A percentile compares a stretch with the other conserved stretches of the same genome.
These are phyloP conservation scores for Acacia concinna DNA, from an alignment of 331 rosid genomes.

Conservation along the genomic window DNA sequence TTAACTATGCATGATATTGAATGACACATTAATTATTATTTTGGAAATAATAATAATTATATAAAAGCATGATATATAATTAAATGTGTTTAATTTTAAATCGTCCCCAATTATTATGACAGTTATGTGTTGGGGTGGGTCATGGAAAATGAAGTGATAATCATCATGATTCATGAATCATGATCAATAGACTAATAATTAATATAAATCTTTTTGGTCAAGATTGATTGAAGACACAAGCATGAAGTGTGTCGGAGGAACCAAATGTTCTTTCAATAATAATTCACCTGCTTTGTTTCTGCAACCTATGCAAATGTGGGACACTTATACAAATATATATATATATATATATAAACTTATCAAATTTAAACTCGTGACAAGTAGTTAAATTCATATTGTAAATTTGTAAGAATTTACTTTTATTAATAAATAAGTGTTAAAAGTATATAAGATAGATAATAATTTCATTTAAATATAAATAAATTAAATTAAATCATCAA, in stretches of 20 bases:
- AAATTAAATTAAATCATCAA: no score
- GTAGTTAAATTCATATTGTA: no score
- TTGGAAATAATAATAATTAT: background rate
- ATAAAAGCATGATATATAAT: background rate
- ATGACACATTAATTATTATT: background rate
- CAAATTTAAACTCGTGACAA: no score
- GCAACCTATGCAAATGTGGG: conserved; percentile 4
- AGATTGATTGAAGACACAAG: conserved; percentile 26
- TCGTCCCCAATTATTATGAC: background rate
- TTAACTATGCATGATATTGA: background rate
- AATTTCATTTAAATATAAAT: no score
- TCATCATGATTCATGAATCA: conserved; percentile 19
- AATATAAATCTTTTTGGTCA: conserved; percentile 22
- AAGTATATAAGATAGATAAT: no score
- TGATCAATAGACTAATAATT: conserved; percentile 2
- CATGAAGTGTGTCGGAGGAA: conserved; percentile 24
- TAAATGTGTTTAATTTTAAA: background rate
- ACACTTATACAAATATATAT: background rate
- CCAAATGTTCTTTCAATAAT: conserved; percentile 5
- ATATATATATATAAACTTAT: no score
- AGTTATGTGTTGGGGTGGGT: conserved; percentile 6
- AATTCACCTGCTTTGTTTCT: background rate
- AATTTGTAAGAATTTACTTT: no score
- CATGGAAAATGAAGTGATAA: background rate
- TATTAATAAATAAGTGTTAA: no score